phyloP scores from a whole-genome alignment of 345 rosid species.

The Angophora floribunda region DNA sequence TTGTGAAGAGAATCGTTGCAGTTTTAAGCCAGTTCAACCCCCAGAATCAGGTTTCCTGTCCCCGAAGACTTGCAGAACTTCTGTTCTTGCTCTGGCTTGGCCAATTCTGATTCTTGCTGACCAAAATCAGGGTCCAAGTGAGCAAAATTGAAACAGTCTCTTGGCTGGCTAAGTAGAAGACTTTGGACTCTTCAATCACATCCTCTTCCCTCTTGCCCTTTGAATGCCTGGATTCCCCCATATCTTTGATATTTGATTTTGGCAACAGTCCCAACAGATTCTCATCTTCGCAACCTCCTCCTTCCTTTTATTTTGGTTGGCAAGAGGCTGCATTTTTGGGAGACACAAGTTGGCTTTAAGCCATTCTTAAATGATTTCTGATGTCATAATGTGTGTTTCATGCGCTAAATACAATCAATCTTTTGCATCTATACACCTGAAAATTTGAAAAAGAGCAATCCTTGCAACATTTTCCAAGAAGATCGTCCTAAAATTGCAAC shows the following conservation, averaged over 20 bases:
- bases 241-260: conserved; percentile 17
- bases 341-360: neutral
- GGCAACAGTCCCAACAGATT: conserved; percentile 16
- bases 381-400: neutral
- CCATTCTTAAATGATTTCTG: neutral
- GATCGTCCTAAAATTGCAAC: neutral
- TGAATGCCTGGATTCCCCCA: conserved; percentile 1
- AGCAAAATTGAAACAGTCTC: conserved; percentile 18
- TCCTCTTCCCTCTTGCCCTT: neutral
- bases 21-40: conserved; percentile 7
- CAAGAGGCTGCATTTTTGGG: neutral
- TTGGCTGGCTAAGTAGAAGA: conserved; percentile 25
- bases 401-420: neutral
- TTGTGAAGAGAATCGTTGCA: neutral
- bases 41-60: conserved; percentile 2
- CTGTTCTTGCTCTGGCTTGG: conserved; percentile 23
- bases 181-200: conserved; percentile 17
- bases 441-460: neutral
- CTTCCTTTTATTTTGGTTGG: neutral
- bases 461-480: neutral
- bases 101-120: conserved; percentile 14
- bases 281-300: neutral
- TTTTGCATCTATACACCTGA: neutral
- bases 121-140: conserved; percentile 18
- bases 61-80: conserved; percentile 14